Conservation (phyloP, 1,284 basidiomycete species). For the Moesziomyces sp. region DNA sequence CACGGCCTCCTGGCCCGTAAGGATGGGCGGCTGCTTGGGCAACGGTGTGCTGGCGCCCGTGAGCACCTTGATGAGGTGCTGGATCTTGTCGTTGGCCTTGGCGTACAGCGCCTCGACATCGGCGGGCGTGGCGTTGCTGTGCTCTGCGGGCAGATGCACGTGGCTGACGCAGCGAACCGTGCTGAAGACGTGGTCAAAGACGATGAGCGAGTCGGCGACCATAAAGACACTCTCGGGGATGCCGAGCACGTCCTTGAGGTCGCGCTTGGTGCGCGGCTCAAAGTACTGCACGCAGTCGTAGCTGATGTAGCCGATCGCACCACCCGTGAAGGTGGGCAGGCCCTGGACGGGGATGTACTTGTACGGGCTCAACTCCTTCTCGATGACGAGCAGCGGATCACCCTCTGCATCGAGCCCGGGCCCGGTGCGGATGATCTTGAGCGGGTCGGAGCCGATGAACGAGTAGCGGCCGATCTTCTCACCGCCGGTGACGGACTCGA, state of each 20-base stretch:
- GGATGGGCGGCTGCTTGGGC: constrained; percentile 70
- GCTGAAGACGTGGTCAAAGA: constrained; percentile 97
- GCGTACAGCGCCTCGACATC: constrained; percentile 64
- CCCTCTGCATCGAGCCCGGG: constrained; percentile 83
- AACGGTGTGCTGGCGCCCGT: constrained; percentile 72
- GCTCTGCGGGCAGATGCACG: constrained; percentile 78
- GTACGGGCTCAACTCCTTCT: constrained; percentile 86
- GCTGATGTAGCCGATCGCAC: constrained; percentile 95
- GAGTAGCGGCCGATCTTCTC: constrained; percentile 93
- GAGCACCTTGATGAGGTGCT: constrained; percentile 36
- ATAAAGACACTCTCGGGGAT: constrained; percentile 97
- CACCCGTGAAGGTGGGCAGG: constrained; percentile 93
- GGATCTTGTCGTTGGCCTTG: constrained; percentile 39
- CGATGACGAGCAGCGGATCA: constrained; percentile 85
- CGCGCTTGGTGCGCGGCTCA: constrained; percentile 75
- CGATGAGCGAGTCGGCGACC: constrained; percentile 91
- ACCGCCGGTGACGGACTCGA: constrained; percentile 79
- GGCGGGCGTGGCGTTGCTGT: constrained; percentile 72
- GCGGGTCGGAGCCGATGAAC: constrained; percentile 94
- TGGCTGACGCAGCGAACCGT: constrained; percentile 93
- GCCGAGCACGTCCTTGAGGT: constrained; percentile 76
- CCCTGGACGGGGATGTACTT: constrained; percentile 90
- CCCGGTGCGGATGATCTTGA: constrained; percentile 90
- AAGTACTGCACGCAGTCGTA: constrained; percentile 98
- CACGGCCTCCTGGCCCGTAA: constrained; percentile 69